Conservation (phyloP, 1,284 basidiomycete genomes). For the Cryptococcus wingfieldii region DNA sequence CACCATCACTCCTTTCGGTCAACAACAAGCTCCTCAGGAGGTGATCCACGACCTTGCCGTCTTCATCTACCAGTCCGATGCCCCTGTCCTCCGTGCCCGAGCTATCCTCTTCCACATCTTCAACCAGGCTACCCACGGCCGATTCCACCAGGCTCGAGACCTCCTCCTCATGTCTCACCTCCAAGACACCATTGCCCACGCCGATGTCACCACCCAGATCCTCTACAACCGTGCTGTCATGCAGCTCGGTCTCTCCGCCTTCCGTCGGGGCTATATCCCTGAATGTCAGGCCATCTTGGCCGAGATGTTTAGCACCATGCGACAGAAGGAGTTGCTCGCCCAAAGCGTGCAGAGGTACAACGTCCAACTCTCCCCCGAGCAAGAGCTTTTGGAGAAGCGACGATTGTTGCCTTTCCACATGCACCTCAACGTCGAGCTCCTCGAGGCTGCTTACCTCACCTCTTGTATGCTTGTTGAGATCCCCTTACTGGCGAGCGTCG, state of each 20-base stretch:
- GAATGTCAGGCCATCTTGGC: constrained; percentile 89
- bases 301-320: constrained; percentile 93
- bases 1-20: constrained; percentile 57
- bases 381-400: constrained; percentile 94
- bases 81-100: constrained; percentile 85
- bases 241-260: constrained; percentile 94
- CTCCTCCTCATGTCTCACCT: constrained; percentile 99
- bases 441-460: constrained; percentile 95
- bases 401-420: constrained; percentile 98
- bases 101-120: constrained; percentile 98
- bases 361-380: constrained; percentile 74
- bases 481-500: constrained; percentile 87
- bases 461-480: constrained; percentile 99
- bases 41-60: constrained; percentile 87
- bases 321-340: constrained; percentile 94
- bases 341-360: constrained; percentile 94
- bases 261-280: constrained; percentile 89
- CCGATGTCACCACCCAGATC: constrained; percentile 96
- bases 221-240: constrained; percentile 97
- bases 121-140: constrained; percentile 92
- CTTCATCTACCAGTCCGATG: constrained; percentile 87
- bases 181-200: constrained; percentile 91
- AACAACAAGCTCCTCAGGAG: constrained; percentile 56
- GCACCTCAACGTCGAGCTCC: constrained; percentile 97
- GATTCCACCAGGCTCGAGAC: constrained; percentile 95